phyloP scores from a whole-genome alignment of 495 filamentous ascomycete genomes.

The Aspergillus heteromorphus region DNA sequence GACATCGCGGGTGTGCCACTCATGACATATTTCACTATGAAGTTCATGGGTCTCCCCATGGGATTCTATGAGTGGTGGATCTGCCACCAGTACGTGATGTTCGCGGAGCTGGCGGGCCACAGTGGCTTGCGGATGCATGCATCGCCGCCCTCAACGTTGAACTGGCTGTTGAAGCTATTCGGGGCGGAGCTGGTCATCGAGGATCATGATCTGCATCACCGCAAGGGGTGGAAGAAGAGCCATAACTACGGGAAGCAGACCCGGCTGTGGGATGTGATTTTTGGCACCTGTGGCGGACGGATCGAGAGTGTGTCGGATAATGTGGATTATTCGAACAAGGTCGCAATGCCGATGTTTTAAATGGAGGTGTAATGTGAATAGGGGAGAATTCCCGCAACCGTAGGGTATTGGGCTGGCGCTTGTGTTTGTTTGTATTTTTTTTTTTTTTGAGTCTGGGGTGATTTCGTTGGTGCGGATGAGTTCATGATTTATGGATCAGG shows the following conservation, averaged over 20 bases:
- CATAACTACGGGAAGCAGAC: slow-evolving; percentile 16
- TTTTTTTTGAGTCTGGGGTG: too few relatives aligned
- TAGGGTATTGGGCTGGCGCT: too few relatives aligned
- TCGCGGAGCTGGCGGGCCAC: slow-evolving; percentile 15
- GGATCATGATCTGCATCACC: slow-evolving; percentile 17
- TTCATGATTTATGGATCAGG: too few relatives aligned
- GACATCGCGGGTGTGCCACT: slow-evolving; percentile 17
- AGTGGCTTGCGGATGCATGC: slow-evolving; percentile 13
- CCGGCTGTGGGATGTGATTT: slow-evolving; percentile 15
- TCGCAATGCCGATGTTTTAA: slow-evolving; percentile 10
- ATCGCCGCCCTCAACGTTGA: background rate
- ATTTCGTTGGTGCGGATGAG: too few relatives aligned
- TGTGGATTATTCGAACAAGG: slow-evolving; percentile 6
- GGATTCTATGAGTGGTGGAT: slow-evolving; percentile 20
- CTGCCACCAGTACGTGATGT: slow-evolving; percentile 16
- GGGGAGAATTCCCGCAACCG: too few relatives aligned
- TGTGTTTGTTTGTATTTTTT: background rate
- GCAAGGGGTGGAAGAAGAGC: slow-evolving; percentile 14
- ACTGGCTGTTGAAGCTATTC: slow-evolving; percentile 9
- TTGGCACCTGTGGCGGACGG: slow-evolving; percentile 13
- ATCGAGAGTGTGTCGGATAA: slow-evolving; percentile 8
- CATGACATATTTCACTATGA: slow-evolving; percentile 11
- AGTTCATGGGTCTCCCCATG: slow-evolving; percentile 16
- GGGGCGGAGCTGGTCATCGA: slow-evolving; percentile 14
- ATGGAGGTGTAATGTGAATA: background rate